Base-by-base conservation (phyloP, 768 basidiomycete species). In the Pleurotus salmoneostramineus region DNA sequence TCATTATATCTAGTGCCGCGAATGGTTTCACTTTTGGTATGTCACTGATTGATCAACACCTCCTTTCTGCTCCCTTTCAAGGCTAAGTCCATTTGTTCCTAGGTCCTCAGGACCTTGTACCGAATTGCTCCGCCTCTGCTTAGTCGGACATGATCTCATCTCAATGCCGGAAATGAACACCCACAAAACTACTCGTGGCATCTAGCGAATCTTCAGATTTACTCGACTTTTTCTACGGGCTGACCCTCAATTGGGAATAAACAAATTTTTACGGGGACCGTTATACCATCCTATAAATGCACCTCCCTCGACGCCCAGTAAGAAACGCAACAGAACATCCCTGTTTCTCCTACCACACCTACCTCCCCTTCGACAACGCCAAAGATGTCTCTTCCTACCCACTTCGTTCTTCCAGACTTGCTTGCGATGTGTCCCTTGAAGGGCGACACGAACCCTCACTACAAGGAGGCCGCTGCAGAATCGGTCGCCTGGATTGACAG, bases 401-500 rank as follows among this genome's bases (percentile, higher is more conserved):
- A 77, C 57, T 81, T 84, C 66, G 60, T 74, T 56, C 79, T 88
- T 61, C 85, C 85, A 21, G 80, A 87, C 68, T 77, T 88, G 50
- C 70, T 81, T 43, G 68, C 76, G 21, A 64, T 74, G 46, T 83
- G 80, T 52, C 76, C 81, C 54, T 66, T 79, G 59, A 69, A 72
- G 57, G 77, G 79, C 44, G 74, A 72, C 7, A 81, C 77, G 36
- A 87, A 85, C 66, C 82, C 84, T 33, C 71, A 83, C 68, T 84
- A 86, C 66, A 72, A 74, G 52, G 70, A 77, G 59, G 85, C 79
- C 27, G 78, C 80, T 5, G 76, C 79, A 2, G 82, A 81, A 61
- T 87, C 85, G 47, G 76, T 80, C 11, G 76, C 76, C 43, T 87
- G 87, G 85, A 78, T 86, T 58, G 80, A 84, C 64, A 77, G 78